Base-by-base conservation (phyloP, 2,329 filamentous ascomycete species). In the Ophiocordyceps camponoti-leonardi region DNA sequence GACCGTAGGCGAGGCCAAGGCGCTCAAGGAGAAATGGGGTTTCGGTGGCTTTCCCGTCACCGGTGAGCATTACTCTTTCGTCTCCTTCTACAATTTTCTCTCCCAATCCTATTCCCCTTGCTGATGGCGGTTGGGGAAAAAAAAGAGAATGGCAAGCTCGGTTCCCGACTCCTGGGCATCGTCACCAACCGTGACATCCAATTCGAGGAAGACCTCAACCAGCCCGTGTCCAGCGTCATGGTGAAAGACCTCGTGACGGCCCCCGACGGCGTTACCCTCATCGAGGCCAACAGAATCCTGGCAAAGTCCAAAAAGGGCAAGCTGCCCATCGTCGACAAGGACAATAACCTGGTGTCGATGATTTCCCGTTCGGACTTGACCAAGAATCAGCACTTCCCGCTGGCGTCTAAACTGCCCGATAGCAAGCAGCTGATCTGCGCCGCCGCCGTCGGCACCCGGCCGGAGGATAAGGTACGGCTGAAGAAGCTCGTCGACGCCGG, bases 11-110 rank as follows among this genome's bases (percentile, higher is more conserved):
- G 88, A 96, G 67, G 90, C 86, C 48, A 90, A 83, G 66, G 81
- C 82, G 30, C 72, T 98, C 54, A 98, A 95, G 75, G 85, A 94
- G 72, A 87, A 88, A 70, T 96, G 92, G 86, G 90, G 92, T 28
- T 98, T 98, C 60, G 92, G 93, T 60, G 92, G 92, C 57, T 96
- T 95, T 69, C 92, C 92, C 49, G 90, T 98, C 48, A 98, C 92
- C 67, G 92, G 93, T 98, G 73, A 75, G 90, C 73, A 50, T 44
- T 43, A 51, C 50, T 42, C 37, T 48, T 45, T 42, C 26, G 45
- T 46, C 43, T 41, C 31, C 46, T 49, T 45, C 43, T 48, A 28
- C 49, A n/a, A n/a, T n/a, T n/a, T n/a, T n/a, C n/a, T n/a, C n/a
- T n/a, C n/a, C n/a, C n/a, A n/a, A n/a, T n/a, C n/a, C n/a, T n/a